phyloP scores from a whole-genome alignment of 1,284 basidiomycete genomes.

The Pyrrhoderma noxium region DNA sequence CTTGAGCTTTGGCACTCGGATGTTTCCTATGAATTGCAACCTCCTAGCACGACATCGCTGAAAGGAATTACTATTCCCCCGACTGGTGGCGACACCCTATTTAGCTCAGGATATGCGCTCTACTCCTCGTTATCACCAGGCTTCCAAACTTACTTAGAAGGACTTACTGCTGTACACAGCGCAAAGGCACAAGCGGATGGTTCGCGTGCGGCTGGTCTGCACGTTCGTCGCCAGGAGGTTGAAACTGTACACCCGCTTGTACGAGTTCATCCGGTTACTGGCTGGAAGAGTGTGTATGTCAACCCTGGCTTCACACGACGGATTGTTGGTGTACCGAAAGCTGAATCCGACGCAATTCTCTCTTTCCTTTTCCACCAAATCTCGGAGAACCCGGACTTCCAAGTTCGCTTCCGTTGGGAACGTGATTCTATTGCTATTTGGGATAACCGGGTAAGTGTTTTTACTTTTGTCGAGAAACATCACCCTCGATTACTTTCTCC shows the following conservation, averaged over 20 bases:
- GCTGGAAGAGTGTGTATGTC: conserved; percentile 55
- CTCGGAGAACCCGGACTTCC: conserved; percentile 59
- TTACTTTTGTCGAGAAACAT: not conserved
- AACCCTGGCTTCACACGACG: conserved; percentile 57
- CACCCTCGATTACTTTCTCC: not conserved
- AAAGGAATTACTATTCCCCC: conserved; percentile 60
- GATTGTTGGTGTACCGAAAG: conserved; percentile 71
- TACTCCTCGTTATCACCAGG: conserved; percentile 66
- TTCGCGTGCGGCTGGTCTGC: conserved; percentile 53
- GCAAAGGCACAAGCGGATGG: conserved; percentile 63
- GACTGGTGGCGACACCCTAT: conserved; percentile 63
- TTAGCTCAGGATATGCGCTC: conserved; percentile 61
- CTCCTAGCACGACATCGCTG: conserved; percentile 62
- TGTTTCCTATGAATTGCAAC: conserved; percentile 73
- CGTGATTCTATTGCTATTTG: conserved; percentile 62
- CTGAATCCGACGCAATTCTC: conserved; percentile 69
- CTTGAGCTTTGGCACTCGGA: conserved; percentile 80
- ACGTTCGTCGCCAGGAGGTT: conserved; percentile 57
- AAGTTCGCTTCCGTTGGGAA: conserved; percentile 68
- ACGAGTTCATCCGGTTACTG: conserved; percentile 72
- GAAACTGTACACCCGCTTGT: conserved; percentile 66
- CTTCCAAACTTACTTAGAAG: conserved; percentile 62
- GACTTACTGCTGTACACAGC: conserved; percentile 59
- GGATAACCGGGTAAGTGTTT: conserved; percentile 56
- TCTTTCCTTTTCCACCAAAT: conserved; percentile 67